phyloP scores from a whole-genome alignment of 805 yeast species.

The Deakozyma indianensis region DNA sequence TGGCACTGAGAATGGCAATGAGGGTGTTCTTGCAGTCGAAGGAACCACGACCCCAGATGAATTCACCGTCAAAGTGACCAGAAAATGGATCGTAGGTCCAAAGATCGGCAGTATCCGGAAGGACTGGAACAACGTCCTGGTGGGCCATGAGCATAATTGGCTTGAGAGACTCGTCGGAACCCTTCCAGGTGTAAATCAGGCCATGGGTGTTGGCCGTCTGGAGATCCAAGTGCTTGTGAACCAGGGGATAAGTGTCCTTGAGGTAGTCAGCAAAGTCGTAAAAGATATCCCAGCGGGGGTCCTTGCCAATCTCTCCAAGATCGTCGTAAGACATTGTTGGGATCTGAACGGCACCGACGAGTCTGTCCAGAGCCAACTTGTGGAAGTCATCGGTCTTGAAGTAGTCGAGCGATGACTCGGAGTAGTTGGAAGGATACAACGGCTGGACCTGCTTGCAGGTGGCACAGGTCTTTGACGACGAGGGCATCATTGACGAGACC shows the following conservation, averaged over 20 bases:
- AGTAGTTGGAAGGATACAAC: neutral
- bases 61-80: conserved; percentile 52
- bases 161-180: conserved; percentile 34
- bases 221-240: conserved; percentile 33
- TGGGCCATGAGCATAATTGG: conserved; percentile 66
- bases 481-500: too few species aligned
- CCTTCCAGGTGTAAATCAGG: conserved; percentile 48
- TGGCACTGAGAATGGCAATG: conserved; percentile 49
- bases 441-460: neutral
- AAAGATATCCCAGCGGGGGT: conserved; percentile 35
- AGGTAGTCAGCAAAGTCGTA: conserved; percentile 38
- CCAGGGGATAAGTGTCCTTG: conserved; percentile 37
- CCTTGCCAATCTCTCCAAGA: conserved; percentile 33
- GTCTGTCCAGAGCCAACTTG: conserved; percentile 7
- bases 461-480: too few species aligned
- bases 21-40: conserved; percentile 62
- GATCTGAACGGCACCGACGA: conserved; percentile 40
- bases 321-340: conserved; percentile 54
- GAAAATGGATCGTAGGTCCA: conserved; percentile 60
- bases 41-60: conserved; percentile 66
- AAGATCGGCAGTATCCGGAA: conserved; percentile 32
- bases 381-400: conserved; percentile 5
- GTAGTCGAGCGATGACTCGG: neutral
- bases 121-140: conserved; percentile 72
- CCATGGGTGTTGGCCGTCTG: conserved; percentile 49